A percentile compares a stretch with the other conserved stretches of the same genome.
Evolutionary conservation across 441 rosid genomes (phyloP).

Genomic region (Gossypium trilobum): DNA sequence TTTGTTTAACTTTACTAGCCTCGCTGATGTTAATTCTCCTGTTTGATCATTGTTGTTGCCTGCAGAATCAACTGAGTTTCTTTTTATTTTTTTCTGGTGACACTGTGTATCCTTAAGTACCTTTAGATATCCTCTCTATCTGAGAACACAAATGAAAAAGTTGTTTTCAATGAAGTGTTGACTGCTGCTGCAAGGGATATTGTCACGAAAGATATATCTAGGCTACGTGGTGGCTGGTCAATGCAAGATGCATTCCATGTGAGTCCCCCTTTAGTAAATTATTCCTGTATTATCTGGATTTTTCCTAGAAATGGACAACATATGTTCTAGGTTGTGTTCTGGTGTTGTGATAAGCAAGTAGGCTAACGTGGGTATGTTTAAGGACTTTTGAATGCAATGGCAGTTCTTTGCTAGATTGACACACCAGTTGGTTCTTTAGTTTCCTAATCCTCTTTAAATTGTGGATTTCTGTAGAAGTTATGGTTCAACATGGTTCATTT

Average conservation of each 20-base stretch:
- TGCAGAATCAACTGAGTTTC: constrained; percentile 10
- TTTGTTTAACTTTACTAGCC: constrained; percentile 9
- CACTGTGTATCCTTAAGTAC: constrained; percentile 38
- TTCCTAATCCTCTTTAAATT: background rate
- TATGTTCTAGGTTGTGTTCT: background rate
- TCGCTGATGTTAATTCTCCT: constrained; percentile 13
- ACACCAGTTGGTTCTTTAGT: background rate
- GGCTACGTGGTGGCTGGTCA: constrained; percentile 99
- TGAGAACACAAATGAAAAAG: constrained; percentile 67
- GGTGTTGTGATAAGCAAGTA: background rate
- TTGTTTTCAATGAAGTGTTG: constrained; percentile 82
- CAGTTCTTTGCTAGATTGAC: background rate
- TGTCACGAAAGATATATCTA: constrained; percentile 87
- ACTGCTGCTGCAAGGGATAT: constrained; percentile 83
- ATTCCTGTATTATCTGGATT: constrained; percentile 1
- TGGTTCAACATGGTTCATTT: background rate
- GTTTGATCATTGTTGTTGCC: constrained; percentile 6
- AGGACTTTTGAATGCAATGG: background rate
- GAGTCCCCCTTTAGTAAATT: constrained; percentile 28
- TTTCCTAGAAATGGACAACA: constrained; percentile 3
- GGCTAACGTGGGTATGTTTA: background rate
- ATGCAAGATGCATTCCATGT: constrained; percentile 96
- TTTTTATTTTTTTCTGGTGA: constrained; percentile 7
- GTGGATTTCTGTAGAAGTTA: constrained; percentile 2
- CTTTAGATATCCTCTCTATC: constrained; percentile 72